These are phyloP conservation scores for Parmales sp. DNA, from an alignment of 108 stramenopile genomes.

Conservation along the genomic window DNA sequence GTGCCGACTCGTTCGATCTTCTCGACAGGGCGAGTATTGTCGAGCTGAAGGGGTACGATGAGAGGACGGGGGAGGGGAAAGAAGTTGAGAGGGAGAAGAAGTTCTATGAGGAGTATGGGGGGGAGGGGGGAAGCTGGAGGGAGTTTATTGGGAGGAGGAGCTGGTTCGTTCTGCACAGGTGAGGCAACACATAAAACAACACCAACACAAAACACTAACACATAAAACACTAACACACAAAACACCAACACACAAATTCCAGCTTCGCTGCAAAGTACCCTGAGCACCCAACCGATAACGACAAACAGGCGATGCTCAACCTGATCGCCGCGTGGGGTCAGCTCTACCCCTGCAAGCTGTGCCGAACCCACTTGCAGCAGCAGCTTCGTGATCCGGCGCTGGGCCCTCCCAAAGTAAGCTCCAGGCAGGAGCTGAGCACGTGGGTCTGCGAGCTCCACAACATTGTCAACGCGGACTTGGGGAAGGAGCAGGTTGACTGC, in stretches of 20 bases:
- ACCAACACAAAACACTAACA: too few relatives aligned
- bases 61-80: too few relatives aligned
- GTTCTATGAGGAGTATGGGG: neutral
- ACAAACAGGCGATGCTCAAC: neutral
- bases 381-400: constrained; percentile 5
- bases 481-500: constrained; percentile 1
- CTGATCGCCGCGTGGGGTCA: constrained; percentile 3
- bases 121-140: neutral
- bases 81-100: constrained; percentile 1
- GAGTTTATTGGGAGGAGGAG: neutral
- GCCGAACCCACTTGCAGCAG: neutral
- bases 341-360: constrained; percentile 10
- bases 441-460: constrained; percentile 13
- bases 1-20: neutral
- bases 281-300: neutral
- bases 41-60: too few relatives aligned
- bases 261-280: constrained; percentile 11
- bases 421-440: neutral
- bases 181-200: too few relatives aligned
- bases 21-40: neutral
- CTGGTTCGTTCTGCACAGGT: constrained; percentile 9
- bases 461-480: constrained; percentile 5
- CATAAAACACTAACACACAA: too few relatives aligned
- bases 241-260: too few relatives aligned
- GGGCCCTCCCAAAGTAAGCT: neutral